Conservation (phyloP, 164 flowering plant species). For the Platanus orientalis region DNA sequence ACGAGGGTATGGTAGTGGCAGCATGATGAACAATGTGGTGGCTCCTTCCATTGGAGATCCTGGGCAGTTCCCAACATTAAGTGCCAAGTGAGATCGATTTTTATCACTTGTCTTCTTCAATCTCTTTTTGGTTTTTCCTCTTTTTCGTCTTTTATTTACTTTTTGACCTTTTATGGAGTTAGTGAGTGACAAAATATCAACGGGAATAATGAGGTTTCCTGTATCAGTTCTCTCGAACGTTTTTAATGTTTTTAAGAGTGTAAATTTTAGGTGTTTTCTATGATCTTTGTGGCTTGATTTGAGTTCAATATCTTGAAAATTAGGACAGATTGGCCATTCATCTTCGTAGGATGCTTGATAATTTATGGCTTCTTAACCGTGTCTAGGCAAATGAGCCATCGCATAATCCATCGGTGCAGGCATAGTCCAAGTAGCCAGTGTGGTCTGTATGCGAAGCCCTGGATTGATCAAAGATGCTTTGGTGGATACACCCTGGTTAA, state of each 20-base stretch:
- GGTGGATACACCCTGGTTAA: no score
- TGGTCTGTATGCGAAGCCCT: no score
- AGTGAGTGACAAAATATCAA: slow-evolving; percentile 18
- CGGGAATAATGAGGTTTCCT: slow-evolving; percentile 33
- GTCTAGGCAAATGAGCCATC: no score
- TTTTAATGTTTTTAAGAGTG: slow-evolving; percentile 24
- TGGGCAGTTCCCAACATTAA: slow-evolving; percentile 60
- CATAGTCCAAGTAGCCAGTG: no score
- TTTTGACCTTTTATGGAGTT: slow-evolving; percentile 16
- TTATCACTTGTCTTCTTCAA: background rate
- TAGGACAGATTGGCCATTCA: no score
- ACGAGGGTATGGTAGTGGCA: slow-evolving; percentile 54
- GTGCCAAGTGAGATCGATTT: slow-evolving; percentile 44
- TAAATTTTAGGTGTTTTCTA: slow-evolving; percentile 30
- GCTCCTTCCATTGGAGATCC: slow-evolving; percentile 51
- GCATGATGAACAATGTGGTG: slow-evolving; percentile 10
- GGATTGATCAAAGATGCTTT: no score
- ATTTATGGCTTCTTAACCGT: no score
- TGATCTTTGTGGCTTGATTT: background rate
- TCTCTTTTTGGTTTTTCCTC: slow-evolving; percentile 4
- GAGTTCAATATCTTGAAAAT: background rate
- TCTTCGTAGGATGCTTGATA: no score
- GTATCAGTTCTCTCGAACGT: slow-evolving; percentile 20
- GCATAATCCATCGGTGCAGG: no score
- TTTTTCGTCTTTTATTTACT: slow-evolving; percentile 9